Percentiles rank a stretch among this genome's conserved stretches.
Evolutionary conservation across 2,329 filamentous ascomycete species (phyloP).

Genomic region (Sporothrix brasiliensis): DNA sequence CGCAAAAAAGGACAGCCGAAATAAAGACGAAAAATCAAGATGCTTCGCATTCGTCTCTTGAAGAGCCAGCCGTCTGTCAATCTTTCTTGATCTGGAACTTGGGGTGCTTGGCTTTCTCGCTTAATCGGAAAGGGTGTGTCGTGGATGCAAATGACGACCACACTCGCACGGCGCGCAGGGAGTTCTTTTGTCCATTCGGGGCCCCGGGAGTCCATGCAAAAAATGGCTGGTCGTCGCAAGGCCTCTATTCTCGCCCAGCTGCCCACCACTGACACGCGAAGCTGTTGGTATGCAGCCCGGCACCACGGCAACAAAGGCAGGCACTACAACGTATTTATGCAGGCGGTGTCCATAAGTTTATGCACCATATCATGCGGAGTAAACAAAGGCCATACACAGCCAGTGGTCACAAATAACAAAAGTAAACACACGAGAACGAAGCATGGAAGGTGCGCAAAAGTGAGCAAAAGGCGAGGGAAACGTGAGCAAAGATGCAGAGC

Average conservation of each 20-base stretch:
- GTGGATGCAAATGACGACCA: background rate
- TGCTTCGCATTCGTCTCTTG: background rate
- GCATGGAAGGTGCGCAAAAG: background rate
- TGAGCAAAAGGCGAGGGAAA: background rate
- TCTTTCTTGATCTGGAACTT: slow-evolving; percentile 3
- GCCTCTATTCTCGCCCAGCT: slow-evolving; percentile 22
- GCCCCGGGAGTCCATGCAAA: background rate
- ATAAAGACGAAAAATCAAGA: background rate
- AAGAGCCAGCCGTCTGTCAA: background rate
- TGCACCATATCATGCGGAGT: slow-evolving; percentile 6
- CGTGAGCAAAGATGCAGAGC: background rate
- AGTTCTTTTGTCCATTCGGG: background rate
- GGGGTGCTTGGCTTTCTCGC: background rate
- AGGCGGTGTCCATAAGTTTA: slow-evolving; percentile 15
- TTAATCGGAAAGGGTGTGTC: background rate
- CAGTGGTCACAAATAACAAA: background rate
- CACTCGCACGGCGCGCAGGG: background rate
- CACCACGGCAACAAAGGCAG: slow-evolving; percentile 33
- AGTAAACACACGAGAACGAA: background rate
- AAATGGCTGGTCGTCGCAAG: background rate
- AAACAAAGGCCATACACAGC: slow-evolving; percentile 21
- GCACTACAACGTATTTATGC: slow-evolving; percentile 12
- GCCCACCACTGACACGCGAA: slow-evolving; percentile 24
- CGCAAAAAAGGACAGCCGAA: background rate
- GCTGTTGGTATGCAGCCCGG: slow-evolving; percentile 25